Conservation (phyloP, 306 rosid genomes). For the Pterocarpus macrocarpus region DNA sequence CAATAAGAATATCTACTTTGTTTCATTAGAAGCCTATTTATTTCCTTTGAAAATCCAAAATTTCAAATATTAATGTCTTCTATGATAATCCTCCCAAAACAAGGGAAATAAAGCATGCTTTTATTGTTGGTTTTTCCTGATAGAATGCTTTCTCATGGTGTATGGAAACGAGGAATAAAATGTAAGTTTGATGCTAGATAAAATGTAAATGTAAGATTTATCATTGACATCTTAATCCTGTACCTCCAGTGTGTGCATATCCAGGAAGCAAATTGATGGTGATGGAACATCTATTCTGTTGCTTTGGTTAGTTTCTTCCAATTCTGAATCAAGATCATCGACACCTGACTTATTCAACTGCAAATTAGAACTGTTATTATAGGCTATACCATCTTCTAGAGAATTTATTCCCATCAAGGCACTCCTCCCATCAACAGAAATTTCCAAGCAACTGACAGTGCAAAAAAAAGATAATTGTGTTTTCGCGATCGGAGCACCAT, state of each 20-base stretch:
- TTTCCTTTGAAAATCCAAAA: conserved; percentile 30
- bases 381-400: conserved; percentile 57
- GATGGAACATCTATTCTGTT: conserved; percentile 71
- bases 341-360: conserved; percentile 54
- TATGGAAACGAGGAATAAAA: conserved; percentile 38
- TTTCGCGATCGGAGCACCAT: conserved; percentile 76
- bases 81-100: conserved; percentile 9
- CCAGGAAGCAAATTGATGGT: conserved; percentile 92
- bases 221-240: conserved; percentile 41
- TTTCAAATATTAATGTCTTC: conserved; percentile 7
- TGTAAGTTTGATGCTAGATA: conserved; percentile 32
- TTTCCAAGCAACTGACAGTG: conserved; percentile 84
- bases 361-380: conserved; percentile 54
- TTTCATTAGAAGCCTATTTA: conserved; percentile 29
- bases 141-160: conserved; percentile 28
- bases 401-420: conserved; percentile 86
- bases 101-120: conserved; percentile 26
- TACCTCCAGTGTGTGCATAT: conserved; percentile 90
- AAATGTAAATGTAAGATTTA: conserved; percentile 36
- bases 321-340: conserved; percentile 58
- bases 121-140: conserved; percentile 24
- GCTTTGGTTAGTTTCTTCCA: conserved; percentile 57
- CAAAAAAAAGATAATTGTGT: conserved; percentile 68
- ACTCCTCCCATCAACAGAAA: conserved; percentile 84
- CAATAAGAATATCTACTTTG: neutral